Base-by-base conservation (phyloP, 257 asterid genomes). In the Solanum piurae region DNA sequence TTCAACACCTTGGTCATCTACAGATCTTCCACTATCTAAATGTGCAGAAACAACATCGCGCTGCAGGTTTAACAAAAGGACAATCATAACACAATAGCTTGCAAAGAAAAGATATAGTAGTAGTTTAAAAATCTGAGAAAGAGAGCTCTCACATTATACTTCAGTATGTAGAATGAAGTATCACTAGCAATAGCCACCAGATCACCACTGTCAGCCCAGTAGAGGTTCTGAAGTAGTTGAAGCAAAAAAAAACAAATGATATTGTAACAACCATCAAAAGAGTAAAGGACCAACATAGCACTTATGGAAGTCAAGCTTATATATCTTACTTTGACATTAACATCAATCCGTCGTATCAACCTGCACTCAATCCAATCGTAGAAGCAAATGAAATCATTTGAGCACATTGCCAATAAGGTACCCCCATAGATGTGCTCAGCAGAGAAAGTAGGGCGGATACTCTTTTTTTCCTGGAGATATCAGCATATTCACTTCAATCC, bases 191-290 rank as follows among this genome's bases (percentile, higher is more conserved):
- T 93, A 88, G 98, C 90, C 92, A 95, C 94, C 89, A 95, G 88
- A 92, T 95, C 98, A 71, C 98, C 98, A 42, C 98, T 92, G 87
- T 95, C 98, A 89, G 97, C 98, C 98, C 98, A 96, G 87, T 96
- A 96, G 83, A 96, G 98, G 91, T 96, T 96, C 99, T 96, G 96
- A 42, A 90, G 90, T 86, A 85, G 52, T 88, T 73, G 73, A 82
- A 87, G 85, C 72, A 52, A 52, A 83, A 49, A 87, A 33, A 86
- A n/a, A 31, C 16, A 87, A 87, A 82, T 37, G 64, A 91, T 31
- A 49, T 49, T 82, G 69, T 49, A 10, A 46, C 85, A 80, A 82
- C 29, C 42, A 13, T 82, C 34, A 82, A 31, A 82, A 80, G 38
- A 27, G 29, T 29, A 16, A 29, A 79, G 38, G 40, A 80, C 64